phyloP scores from a whole-genome alignment of 306 rosid species.

The Dalbergia cochinchinensis region DNA sequence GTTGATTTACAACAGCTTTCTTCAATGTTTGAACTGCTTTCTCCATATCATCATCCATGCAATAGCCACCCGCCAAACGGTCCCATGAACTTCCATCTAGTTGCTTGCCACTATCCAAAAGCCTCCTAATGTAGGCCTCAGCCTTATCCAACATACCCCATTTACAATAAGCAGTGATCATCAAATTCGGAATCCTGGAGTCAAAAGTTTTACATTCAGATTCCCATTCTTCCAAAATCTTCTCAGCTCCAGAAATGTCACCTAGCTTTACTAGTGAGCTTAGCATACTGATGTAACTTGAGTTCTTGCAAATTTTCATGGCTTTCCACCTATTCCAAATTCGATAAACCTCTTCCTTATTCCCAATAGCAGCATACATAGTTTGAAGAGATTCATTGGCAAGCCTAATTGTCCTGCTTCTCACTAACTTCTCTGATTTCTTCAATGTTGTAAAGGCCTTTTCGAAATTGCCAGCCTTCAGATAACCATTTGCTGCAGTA shows the following conservation, averaged over 20 bases:
- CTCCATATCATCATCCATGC: constrained; percentile 50
- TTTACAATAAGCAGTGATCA: constrained; percentile 67
- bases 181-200: constrained; percentile 58
- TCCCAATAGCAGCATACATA: constrained; percentile 57
- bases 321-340: constrained; percentile 61
- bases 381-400: constrained; percentile 62
- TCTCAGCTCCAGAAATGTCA: constrained; percentile 73
- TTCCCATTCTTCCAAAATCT: constrained; percentile 76
- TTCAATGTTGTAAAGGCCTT: constrained; percentile 53
- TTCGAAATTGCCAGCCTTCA: constrained; percentile 59
- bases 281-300: constrained; percentile 63
- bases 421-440: constrained; percentile 57
- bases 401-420: constrained; percentile 24
- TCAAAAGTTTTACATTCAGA: constrained; percentile 52
- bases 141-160: constrained; percentile 67
- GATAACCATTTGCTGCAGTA: constrained; percentile 65
- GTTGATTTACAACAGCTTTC: constrained; percentile 51
- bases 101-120: constrained; percentile 59
- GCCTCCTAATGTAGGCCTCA: constrained; percentile 53
- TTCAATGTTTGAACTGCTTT: constrained; percentile 68
- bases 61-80: constrained; percentile 59
- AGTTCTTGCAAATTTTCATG: constrained; percentile 26
- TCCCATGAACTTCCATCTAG: constrained; percentile 59
- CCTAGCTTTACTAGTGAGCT: constrained; percentile 70
- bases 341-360: constrained; percentile 69